These are phyloP conservation scores for Nyctanthes arbortristis DNA, from an alignment of 257 asterid genomes.

Conservation along the genomic window DNA sequence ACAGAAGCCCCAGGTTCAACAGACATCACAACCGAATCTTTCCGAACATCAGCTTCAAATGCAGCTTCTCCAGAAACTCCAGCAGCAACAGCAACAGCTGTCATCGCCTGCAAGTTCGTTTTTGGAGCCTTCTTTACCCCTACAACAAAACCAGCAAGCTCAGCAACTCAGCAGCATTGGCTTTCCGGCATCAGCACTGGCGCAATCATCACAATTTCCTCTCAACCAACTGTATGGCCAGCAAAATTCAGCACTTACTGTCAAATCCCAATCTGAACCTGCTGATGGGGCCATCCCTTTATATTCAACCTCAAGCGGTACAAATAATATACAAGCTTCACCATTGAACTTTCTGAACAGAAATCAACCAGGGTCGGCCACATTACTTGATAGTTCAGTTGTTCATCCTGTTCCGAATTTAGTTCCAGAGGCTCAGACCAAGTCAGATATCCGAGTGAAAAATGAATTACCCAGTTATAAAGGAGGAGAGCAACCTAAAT, in stretches of 20 bases:
- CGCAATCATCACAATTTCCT: slow-evolving; percentile 58
- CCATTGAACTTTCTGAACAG: slow-evolving; percentile 54
- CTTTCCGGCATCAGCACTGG: slow-evolving; percentile 48
- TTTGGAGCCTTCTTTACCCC: background rate
- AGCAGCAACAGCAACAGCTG: slow-evolving; percentile 54
- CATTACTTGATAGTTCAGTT: slow-evolving; percentile 46
- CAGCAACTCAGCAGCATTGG: slow-evolving; percentile 50
- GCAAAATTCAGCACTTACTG: background rate
- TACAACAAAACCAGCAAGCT: slow-evolving; percentile 24
- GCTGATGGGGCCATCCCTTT: slow-evolving; percentile 57
- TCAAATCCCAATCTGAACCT: slow-evolving; percentile 54
- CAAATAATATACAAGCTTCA: slow-evolving; percentile 32
- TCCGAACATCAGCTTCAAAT: slow-evolving; percentile 75
- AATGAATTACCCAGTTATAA: slow-evolving; percentile 56
- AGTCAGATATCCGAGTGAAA: slow-evolving; percentile 50
- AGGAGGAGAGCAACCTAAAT: slow-evolving; percentile 54
- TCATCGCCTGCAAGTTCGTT: background rate
- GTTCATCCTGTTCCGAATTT: slow-evolving; percentile 53
- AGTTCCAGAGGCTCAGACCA: slow-evolving; percentile 56
- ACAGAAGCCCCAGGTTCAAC: slow-evolving; percentile 59
- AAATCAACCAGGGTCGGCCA: slow-evolving; percentile 50
- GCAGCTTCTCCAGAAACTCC: slow-evolving; percentile 76
- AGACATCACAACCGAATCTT: slow-evolving; percentile 50
- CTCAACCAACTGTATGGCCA: background rate
- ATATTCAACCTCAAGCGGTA: background rate